Evolutionary conservation across 805 yeast species (phyloP).

Genomic region (Wickerhamiella alocasiicola): DNA sequence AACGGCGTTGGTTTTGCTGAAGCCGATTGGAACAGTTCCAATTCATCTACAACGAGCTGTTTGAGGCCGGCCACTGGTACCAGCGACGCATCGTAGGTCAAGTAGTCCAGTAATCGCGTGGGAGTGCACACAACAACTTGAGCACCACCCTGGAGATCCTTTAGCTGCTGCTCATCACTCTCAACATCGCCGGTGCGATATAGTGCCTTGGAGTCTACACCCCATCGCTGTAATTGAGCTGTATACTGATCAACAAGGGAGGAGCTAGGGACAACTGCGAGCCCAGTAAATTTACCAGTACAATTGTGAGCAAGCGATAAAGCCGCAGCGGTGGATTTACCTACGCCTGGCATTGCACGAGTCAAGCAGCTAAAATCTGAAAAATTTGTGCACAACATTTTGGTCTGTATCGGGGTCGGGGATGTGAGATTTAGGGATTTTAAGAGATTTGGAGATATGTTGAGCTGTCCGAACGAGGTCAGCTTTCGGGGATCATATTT

Average conservation of each 20-base stretch:
- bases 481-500: conserved; percentile 8
- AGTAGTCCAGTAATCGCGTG: conserved; percentile 37
- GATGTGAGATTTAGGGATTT: not conserved
- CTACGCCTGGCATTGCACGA: conserved; percentile 26
- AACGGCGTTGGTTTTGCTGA: conserved; percentile 16
- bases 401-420: conserved; percentile 24
- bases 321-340: conserved; percentile 26
- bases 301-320: conserved; percentile 21
- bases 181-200: conserved; percentile 22
- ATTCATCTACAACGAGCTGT: conserved; percentile 24
- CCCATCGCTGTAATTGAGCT: conserved; percentile 9
- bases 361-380: conserved; percentile 25
- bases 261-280: conserved; percentile 28
- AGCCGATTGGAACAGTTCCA: conserved; percentile 18
- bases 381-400: conserved; percentile 22
- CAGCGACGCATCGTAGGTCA: conserved; percentile 22
- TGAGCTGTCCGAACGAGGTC: conserved; percentile 1
- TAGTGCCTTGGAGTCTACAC: conserved; percentile 13
- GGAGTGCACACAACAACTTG: conserved; percentile 48
- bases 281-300: conserved; percentile 16
- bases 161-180: conserved; percentile 21
- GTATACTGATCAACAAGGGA: conserved; percentile 27
- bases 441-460: not conserved
- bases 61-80: conserved; percentile 11
- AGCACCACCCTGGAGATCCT: conserved; percentile 12